phyloP scores from a whole-genome alignment of 176 grass and related monocot genomes.

The Aegilops sharonensis region DNA sequence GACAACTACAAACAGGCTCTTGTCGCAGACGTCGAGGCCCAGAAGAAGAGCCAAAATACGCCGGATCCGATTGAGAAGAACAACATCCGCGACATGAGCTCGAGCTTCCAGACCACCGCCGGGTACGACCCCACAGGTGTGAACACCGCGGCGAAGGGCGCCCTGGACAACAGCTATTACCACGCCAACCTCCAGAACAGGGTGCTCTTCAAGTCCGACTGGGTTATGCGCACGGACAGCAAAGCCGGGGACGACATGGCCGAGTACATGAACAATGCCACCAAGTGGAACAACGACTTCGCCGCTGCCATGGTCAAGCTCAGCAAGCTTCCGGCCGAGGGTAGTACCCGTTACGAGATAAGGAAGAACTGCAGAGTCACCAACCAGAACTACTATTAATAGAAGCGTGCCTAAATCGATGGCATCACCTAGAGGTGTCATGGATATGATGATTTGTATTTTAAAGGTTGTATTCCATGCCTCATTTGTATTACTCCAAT shows the following conservation, averaged over 20 bases:
- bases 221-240: not conserved
- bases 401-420: not conserved
- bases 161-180: slow-evolving; percentile 29
- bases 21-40: not conserved
- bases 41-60: not conserved
- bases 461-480: not conserved
- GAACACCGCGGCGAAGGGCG: not conserved
- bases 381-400: not conserved
- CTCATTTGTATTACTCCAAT: not conserved
- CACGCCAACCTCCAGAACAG: not conserved
- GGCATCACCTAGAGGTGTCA: not conserved
- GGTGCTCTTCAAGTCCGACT: slow-evolving; percentile 34
- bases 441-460: not conserved
- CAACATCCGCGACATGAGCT: not conserved
- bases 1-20: not conserved
- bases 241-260: not conserved
- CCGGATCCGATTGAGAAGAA: not conserved
- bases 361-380: slow-evolving; percentile 21
- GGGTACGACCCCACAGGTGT: not conserved
- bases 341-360: not conserved
- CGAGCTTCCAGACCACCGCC: not conserved
- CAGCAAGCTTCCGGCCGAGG: slow-evolving; percentile 7
- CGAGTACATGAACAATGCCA: not conserved
- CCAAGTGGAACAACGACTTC: slow-evolving; percentile 1
- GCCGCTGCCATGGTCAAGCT: slow-evolving; percentile 33